Evolutionary conservation across 768 basidiomycete genomes (phyloP).

Genomic region (Symmetrospora coprosmae): DNA sequence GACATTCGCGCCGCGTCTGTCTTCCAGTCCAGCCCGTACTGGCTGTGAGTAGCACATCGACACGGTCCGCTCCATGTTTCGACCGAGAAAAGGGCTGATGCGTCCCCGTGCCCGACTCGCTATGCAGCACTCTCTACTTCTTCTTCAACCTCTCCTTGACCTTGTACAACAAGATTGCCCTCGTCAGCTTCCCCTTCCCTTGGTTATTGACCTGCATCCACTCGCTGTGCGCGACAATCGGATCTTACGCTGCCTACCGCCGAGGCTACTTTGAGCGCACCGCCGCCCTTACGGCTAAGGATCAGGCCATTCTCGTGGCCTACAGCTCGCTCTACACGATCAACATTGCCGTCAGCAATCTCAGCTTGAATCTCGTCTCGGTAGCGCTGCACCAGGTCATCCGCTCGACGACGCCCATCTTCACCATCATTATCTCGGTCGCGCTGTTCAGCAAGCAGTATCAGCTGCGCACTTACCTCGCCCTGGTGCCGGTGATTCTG

Average conservation of each 20-base stretch:
- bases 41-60: conserved; percentile 1
- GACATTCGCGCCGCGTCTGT: no score
- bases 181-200: conserved; percentile 84
- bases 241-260: conserved; percentile 55
- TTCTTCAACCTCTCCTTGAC: conserved; percentile 80
- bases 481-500: conserved; percentile 66
- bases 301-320: conserved; percentile 52
- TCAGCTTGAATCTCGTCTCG: conserved; percentile 44
- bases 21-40: conserved; percentile 7
- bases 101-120: no score
- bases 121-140: conserved; percentile 48
- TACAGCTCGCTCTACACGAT: conserved; percentile 85
- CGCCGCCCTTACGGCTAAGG: conserved; percentile 43
- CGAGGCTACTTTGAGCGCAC: conserved; percentile 48
- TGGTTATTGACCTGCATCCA: conserved; percentile 89
- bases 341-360: conserved; percentile 88
- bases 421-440: conserved; percentile 66
- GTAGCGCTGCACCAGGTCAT: conserved; percentile 78
- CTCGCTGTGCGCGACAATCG: conserved; percentile 68
- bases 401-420: conserved; percentile 78
- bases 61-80: no score
- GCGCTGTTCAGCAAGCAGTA: conserved; percentile 51
- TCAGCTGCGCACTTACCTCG: conserved; percentile 50
- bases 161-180: conserved; percentile 84
- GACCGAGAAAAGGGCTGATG: no score